These are phyloP conservation scores for Geosmithia flava DNA, from an alignment of 2,329 filamentous ascomycete genomes.

Conservation along the genomic window DNA sequence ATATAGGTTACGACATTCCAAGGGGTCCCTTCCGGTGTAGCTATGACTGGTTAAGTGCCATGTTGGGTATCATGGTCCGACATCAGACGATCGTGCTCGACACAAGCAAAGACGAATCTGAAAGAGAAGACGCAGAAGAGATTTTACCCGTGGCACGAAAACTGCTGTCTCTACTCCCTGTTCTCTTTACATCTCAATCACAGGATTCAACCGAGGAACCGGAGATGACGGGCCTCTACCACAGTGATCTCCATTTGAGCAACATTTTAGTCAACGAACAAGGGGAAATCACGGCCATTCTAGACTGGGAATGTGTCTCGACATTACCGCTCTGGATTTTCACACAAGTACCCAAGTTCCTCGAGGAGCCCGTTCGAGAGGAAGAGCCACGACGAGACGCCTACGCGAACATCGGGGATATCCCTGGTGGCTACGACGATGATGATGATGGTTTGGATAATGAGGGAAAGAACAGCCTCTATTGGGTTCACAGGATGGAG, in stretches of 20 bases:
- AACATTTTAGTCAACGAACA: conserved; percentile 27
- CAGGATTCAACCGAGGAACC: conserved; percentile 7
- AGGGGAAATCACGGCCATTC: conserved; percentile 19
- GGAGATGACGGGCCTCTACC: conserved; percentile 20
- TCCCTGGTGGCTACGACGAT: background rate
- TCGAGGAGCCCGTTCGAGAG: conserved; percentile 13
- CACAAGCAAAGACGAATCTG: conserved; percentile 12
- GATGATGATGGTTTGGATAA: conserved; percentile 17
- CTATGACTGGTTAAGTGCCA: conserved; percentile 21
- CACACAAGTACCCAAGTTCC: conserved; percentile 19
- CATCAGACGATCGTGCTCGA: conserved; percentile 12
- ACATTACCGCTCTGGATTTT: conserved; percentile 24
- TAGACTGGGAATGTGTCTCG: conserved; percentile 31
- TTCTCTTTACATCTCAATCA: conserved; percentile 16
- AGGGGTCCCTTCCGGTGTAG: conserved; percentile 23
- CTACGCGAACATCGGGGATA: conserved; percentile 14
- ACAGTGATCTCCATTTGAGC: conserved; percentile 19
- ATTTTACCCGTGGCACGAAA: conserved; percentile 10
- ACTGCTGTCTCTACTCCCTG: conserved; percentile 16
- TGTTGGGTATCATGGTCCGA: conserved; percentile 14
- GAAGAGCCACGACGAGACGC: conserved; percentile 15
- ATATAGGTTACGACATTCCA: conserved; percentile 16
- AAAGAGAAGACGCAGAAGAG: conserved; percentile 17
- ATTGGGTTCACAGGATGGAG: conserved; percentile 24
- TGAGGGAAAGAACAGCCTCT: conserved; percentile 23